Percentiles rank a stretch among this genome's conserved stretches.
Conservation (phyloP, 1,284 basidiomycete species). For the Cryptococcus neoformans region DNA sequence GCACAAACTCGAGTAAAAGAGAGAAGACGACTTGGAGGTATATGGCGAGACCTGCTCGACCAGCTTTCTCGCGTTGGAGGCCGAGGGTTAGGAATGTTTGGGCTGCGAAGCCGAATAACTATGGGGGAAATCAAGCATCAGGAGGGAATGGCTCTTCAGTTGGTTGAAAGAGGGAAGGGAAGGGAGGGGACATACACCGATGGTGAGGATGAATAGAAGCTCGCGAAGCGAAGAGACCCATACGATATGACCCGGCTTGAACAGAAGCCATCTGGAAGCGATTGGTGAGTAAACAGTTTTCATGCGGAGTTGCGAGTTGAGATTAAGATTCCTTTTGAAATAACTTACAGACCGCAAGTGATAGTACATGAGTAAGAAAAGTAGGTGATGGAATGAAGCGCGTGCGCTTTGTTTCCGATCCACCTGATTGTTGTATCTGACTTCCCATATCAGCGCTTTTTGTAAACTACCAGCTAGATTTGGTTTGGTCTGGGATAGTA, state of each 20-base stretch:
- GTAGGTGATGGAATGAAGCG: slow-evolving; percentile 66
- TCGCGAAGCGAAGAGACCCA: slow-evolving; percentile 9
- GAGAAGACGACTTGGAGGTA: slow-evolving; percentile 48
- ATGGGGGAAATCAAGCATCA: slow-evolving; percentile 7
- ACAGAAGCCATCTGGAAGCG: slow-evolving; percentile 25
- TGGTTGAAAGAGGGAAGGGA: not conserved
- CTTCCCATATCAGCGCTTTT: too few relatives aligned
- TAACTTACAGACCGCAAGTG: slow-evolving; percentile 52
- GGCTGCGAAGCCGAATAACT: slow-evolving; percentile 59
- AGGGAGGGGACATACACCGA: slow-evolving; percentile 54
- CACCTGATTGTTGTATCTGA: slow-evolving; percentile 64
- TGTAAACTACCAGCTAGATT: not conserved
- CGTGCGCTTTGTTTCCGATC: slow-evolving; percentile 68
- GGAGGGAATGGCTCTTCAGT: not conserved
- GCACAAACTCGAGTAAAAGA: slow-evolving; percentile 41
- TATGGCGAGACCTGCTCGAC: slow-evolving; percentile 46
- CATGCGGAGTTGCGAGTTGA: too few relatives aligned
- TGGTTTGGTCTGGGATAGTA: not conserved
- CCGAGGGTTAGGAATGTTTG: slow-evolving; percentile 54
- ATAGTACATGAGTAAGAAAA: slow-evolving; percentile 65
- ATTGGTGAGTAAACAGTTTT: too few relatives aligned
- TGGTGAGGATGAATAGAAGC: slow-evolving; percentile 42
- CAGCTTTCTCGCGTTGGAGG: slow-evolving; percentile 37
- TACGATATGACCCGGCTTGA: slow-evolving; percentile 3
- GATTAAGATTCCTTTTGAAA: not conserved